Evolutionary conservation across 2,329 filamentous ascomycete genomes (phyloP), one percentile per base, ranked within the genome.

Genomic region (Ophiostoma montium): DNA sequence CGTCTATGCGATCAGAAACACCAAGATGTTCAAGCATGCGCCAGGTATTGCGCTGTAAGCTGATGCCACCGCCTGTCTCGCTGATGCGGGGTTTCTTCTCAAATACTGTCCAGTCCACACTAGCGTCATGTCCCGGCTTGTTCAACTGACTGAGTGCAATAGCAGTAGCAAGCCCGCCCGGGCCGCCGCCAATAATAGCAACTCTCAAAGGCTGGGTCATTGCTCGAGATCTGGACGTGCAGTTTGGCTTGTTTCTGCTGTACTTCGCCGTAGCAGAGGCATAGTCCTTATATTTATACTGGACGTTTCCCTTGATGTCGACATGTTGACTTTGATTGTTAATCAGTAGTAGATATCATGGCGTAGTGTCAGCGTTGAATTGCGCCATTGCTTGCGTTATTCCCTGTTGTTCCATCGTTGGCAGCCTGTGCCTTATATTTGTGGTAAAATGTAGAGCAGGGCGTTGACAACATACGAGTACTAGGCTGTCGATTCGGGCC

Each of bases 31-130:
- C 59, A 5, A 66, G 57, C 50, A 65, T 54, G 11, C 59, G 59
- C 63, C 63, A 66, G 1, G 63, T 65, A 36, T 64, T 58, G 1
- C 52, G 56, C 38, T 65, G 62, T 5, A 66, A 49, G 27, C 59
- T 63, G 45, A 66, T 64, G n/a, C 64, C 64, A 5, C 61, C 62
- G 7, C 64, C 63, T 0, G 61, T 63, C 47, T 66, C 64, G 18
- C 63, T 64, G 48, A 66, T 61, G 23, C 60, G 54, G 5, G 58
- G 47, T 43, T 63, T 64, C 55, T 65, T 65, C 49, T 65, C 62
- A 48, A 64, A 65, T 4, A 65, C 46, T 3, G 55, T 57, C 56
- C 61, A 63, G 15, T 62, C 58, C n/a, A 65, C 57, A 11, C 61
- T 57, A 2, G 58, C 51, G 1, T 60, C 49, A 33, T 56, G 58